These are phyloP conservation scores for Apocynum venetum DNA, from an alignment of 257 asterid species.

Conservation along the genomic window DNA sequence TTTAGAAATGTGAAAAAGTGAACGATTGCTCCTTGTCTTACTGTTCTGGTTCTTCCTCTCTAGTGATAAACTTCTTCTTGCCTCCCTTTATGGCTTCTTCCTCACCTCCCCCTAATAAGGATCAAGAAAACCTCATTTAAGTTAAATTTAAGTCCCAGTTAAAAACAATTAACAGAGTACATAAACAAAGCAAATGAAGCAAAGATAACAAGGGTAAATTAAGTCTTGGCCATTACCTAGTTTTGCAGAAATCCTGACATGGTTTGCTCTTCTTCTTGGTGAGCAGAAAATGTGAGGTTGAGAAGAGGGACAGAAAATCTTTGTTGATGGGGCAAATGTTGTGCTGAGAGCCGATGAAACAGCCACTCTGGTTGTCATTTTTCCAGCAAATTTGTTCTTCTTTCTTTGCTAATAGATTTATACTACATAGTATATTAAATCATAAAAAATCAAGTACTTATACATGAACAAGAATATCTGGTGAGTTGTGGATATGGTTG, in stretches of 20 bases:
- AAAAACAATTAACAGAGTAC: neutral
- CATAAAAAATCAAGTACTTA: neutral
- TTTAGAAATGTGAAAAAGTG: neutral
- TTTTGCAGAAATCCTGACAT: slow-evolving; percentile 53
- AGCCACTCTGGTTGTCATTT: slow-evolving; percentile 52
- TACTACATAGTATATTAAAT: neutral
- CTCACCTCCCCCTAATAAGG: slow-evolving; percentile 60
- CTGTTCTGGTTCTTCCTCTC: slow-evolving; percentile 93
- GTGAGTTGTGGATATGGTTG: slow-evolving; percentile 20
- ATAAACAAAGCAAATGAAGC: neutral
- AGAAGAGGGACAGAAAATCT: slow-evolving; percentile 23
- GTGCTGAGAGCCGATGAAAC: slow-evolving; percentile 33
- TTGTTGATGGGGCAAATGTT: slow-evolving; percentile 31
- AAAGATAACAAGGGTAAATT: neutral
- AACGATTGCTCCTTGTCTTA: slow-evolving; percentile 19
- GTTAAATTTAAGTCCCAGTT: neutral
- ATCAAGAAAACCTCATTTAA: neutral
- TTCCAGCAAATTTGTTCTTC: neutral
- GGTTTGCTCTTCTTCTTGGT: slow-evolving; percentile 29
- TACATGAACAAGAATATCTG: slow-evolving; percentile 2
- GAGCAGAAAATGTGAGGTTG: slow-evolving; percentile 24
- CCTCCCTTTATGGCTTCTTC: slow-evolving; percentile 61
- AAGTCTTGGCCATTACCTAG: slow-evolving; percentile 38
- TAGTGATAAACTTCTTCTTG: slow-evolving; percentile 89
- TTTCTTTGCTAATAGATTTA: neutral